phyloP scores from a whole-genome alignment of 345 rosid genomes.

The Eutrema japonicum region DNA sequence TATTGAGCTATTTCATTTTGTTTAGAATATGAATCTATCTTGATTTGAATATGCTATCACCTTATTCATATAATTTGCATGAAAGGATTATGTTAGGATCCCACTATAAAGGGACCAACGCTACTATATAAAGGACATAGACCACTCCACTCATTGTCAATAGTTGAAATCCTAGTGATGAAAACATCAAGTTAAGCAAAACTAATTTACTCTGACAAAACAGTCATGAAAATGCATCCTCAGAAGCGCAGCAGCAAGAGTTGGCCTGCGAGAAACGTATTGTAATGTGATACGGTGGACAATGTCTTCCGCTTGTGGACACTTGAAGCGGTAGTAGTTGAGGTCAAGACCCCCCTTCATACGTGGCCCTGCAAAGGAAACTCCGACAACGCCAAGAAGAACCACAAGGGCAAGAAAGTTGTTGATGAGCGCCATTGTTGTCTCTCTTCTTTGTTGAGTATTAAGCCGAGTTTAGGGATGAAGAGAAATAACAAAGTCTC shows the following conservation, averaged over 20 bases:
- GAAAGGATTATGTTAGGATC: too few relatives aligned
- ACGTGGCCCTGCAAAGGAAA: constrained; percentile 22
- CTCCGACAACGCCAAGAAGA: constrained; percentile 43
- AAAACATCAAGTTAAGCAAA: background rate
- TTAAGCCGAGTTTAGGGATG: constrained; percentile 3
- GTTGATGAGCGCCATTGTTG: constrained; percentile 44
- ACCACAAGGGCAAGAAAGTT: constrained; percentile 45
- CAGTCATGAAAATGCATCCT: constrained; percentile 66
- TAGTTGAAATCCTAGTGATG: background rate
- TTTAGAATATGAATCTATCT: too few relatives aligned
- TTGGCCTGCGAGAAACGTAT: constrained; percentile 43
- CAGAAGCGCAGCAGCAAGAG: constrained; percentile 54
- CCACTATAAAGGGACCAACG: background rate
- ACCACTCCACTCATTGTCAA: background rate
- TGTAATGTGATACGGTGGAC: constrained; percentile 30
- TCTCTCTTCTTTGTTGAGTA: constrained; percentile 21
- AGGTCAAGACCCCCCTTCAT: constrained; percentile 22
- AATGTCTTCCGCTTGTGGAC: constrained; percentile 50
- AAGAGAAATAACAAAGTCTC: background rate
- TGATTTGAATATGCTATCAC: too few relatives aligned
- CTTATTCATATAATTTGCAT: background rate
- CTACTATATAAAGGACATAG: background rate
- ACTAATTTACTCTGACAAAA: constrained; percentile 50
- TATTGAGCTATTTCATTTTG: too few relatives aligned
- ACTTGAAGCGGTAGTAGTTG: constrained; percentile 45